Evolutionary conservation across 495 filamentous ascomycete genomes (phyloP), one percentile per base, ranked within the genome.

Genomic region (Letharia lupina): DNA sequence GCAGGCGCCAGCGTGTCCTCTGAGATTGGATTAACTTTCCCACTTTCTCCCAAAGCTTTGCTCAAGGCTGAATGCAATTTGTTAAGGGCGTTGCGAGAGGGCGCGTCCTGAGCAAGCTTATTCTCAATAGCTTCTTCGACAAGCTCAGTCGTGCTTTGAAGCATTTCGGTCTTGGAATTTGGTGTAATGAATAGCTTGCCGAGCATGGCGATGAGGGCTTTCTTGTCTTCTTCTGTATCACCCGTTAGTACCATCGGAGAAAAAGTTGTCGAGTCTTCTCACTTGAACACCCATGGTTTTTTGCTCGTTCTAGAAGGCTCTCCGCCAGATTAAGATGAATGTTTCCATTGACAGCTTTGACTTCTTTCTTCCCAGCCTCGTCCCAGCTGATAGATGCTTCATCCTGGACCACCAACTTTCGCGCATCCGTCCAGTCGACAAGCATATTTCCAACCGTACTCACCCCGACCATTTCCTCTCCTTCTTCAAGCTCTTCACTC

Each of bases 351-450:
- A 85, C 81, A 13, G 79, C 79, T 68, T 83, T 85, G 69, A 20
- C 42, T 20, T 66, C 63, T 52, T 64, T 74, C 62, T 60, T 69
- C 76, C 65, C 75, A 76, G 66, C 81, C 83, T 70, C 83, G 41
- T 86, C 75, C 37, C 81, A 85, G 13, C 85, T 84, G 5, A 73
- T 69, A 18, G 81, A 70, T 15, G 81, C 71, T 44, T 80, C 78
- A 52, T 86, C 80, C 15, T 90, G 82, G 2, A 87, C 83, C 61
- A 94, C 87, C 63, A 92, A 89, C 71, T 93, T 89, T 28, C 95
- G 82, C 63, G 93, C 91, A 75, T 98, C 94, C 6, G 94, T 98
- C 94, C 94, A 98, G 73, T 98, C 94, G 2, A 91, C 83, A 3
- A 98, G 75, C 76, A 94, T 91, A 4, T 86, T 88, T 39, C 87